These are phyloP conservation scores for Mycosarcoma mackinlayi DNA, from an alignment of 1,284 basidiomycete species.

Conservation along the genomic window DNA sequence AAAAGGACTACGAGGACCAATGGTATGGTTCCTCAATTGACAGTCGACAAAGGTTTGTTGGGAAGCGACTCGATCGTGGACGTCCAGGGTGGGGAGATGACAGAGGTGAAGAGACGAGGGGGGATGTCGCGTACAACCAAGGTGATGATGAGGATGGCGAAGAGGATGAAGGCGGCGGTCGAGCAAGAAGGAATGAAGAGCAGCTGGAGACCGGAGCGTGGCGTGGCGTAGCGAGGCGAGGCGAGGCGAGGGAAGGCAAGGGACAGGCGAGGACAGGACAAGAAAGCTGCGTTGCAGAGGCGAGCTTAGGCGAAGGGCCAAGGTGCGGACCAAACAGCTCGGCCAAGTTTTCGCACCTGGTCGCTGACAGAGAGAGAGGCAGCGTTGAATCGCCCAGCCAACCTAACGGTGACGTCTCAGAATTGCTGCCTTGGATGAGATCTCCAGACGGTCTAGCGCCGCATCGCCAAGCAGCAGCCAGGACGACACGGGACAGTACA, in stretches of 20 bases:
- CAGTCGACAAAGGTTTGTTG: too few species aligned
- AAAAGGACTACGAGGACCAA: too few species aligned
- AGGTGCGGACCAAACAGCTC: not conserved
- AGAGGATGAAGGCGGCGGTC: conserved; percentile 8
- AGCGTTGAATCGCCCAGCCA: not conserved
- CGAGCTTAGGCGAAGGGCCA: conserved; percentile 6
- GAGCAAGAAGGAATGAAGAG: conserved; percentile 1
- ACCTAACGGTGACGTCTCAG: conserved; percentile 11
- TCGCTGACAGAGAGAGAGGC: conserved; percentile 4
- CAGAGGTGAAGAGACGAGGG: not conserved
- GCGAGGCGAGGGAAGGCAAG: conserved; percentile 14
- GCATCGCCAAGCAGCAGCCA: not conserved
- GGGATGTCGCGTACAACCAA: too few species aligned
- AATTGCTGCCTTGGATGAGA: not conserved
- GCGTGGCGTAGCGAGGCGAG: conserved; percentile 6
- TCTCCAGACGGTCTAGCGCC: not conserved
- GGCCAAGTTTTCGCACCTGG: not conserved
- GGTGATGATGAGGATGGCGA: too few species aligned
- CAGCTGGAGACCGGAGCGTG: conserved; percentile 11
- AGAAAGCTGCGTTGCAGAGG: conserved; percentile 1
- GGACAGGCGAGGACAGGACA: conserved; percentile 1
- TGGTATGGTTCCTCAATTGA: too few species aligned
- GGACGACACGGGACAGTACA: not conserved
- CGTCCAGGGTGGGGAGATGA: not conserved
- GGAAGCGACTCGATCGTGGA: too few species aligned